These are phyloP conservation scores for Nepenthes mirabilis DNA, from an alignment of 148 eudicot genomes.

Conservation along the genomic window DNA sequence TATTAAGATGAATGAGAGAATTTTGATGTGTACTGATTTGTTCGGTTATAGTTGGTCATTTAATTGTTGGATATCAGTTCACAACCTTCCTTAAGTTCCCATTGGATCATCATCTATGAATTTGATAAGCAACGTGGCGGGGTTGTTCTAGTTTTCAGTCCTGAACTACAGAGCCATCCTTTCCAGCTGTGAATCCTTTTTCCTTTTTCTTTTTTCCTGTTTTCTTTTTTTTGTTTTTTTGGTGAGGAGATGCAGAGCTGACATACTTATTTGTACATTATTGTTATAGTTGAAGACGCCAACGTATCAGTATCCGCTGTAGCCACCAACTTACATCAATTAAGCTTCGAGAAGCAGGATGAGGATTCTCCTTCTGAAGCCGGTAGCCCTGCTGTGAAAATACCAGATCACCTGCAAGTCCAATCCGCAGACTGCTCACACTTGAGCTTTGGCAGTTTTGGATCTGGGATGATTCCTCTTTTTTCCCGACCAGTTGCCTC, in stretches of 20 bases:
- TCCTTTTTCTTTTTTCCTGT: background rate
- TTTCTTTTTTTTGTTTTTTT: background rate
- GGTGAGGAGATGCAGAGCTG: background rate
- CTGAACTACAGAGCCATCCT: too few relatives aligned
- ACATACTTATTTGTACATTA: background rate
- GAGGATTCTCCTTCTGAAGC: slow-evolving; percentile 35
- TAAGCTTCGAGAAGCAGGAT: slow-evolving; percentile 44
- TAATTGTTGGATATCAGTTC: too few relatives aligned
- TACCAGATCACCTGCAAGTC: slow-evolving; percentile 78
- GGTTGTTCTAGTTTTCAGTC: too few relatives aligned
- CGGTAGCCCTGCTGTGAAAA: slow-evolving; percentile 67
- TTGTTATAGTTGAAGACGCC: slow-evolving; percentile 31
- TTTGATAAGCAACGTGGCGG: too few relatives aligned
- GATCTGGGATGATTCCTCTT: slow-evolving; percentile 38
- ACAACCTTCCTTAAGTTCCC: too few relatives aligned
- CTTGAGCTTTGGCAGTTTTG: slow-evolving; percentile 94
- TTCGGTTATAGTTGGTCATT: too few relatives aligned
- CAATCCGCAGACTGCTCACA: slow-evolving; percentile 67
- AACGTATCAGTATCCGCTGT: slow-evolving; percentile 44
- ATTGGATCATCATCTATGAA: too few relatives aligned
- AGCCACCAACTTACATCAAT: slow-evolving; percentile 51
- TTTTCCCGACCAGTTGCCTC: slow-evolving; percentile 42
- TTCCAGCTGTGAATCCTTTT: too few relatives aligned
- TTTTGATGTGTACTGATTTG: too few relatives aligned
- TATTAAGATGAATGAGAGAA: too few relatives aligned